Evolutionary conservation across 345 rosid genomes (phyloP), one percentile per base, ranked within the genome.

Genomic region (Lepidium didymum): DNA sequence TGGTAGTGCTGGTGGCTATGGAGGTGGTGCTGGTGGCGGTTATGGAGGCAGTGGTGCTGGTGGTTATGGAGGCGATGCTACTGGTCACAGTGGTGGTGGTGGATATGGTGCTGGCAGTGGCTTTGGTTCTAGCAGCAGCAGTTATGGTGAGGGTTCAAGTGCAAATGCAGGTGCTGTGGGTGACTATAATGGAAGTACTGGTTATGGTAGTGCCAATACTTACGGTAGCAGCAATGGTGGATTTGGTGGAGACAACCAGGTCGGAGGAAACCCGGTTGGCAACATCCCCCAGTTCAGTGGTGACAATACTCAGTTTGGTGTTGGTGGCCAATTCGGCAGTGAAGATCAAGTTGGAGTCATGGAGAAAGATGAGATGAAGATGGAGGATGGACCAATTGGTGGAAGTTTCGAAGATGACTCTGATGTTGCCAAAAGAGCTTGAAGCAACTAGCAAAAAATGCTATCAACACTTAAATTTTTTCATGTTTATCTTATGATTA

Each of bases 341-440:
- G 73, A 27, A 11, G 66, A 79, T 45, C 74, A 68, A 12, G 66
- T 78, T 52, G 88, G 69, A 64, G 36, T 56, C 53, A 18, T 21
- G 40, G 74, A 68, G 36, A 73, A 60, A 35, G 51, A 43, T 59
- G 47, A 67, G 51, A 8, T 6, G 14, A 40, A 25, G 34, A 21
- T 58, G 18, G 77, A 66, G 41, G 74, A 44, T 49, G 77, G 68
- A 16, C 50, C 66, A 23, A 76, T 35, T 50, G 87, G 69, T 11
- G 70, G 62, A 57, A 63, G 54, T 64, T 74, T 66, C 9, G 50
- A 51, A 50, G 81, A 86, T 44, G 75, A 75, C 47, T 29, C 64
- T 16, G 81, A 86, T 73, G 73, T 80, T 40, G 89, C 96, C 49
- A 90, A 92, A 76, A 86, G 93, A 64, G 93, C 87, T 41, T 90